Evolutionary conservation across 306 rosid genomes (phyloP), one percentile per base, ranked within the genome.

Genomic region (Vigna radiata): DNA sequence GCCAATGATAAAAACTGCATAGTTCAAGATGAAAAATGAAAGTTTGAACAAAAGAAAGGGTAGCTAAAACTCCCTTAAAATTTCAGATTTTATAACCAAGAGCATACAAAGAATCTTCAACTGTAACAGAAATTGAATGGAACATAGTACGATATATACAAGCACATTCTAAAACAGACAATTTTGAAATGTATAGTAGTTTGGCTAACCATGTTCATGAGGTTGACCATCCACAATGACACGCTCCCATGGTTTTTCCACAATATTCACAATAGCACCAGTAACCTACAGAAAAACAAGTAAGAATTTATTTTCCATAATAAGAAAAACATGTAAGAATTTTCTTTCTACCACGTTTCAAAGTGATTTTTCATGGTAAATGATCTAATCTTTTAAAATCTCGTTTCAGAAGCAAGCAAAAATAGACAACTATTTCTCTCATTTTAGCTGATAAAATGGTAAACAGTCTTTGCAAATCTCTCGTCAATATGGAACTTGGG

Each of bases 171-270:
- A 27, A 64, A 37, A 69, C 76, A 48, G 53, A 52, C 16, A 59
- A 79, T 14, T 74, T 55, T 36, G 23, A 43, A 68, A 4, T 9
- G 5, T 64, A 61, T 17, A 47, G 43, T 54, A 46, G 65, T 79
- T 71, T 77, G 70, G 83, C 99, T 86, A 69, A 95, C 99, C 96
- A 71, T 95, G 99, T 25, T 86, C 73, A 83, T 95, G 99, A 53
- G 85, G 88, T 81, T 88, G 91, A 72, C 97, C 97, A 76, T 89
- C 89, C 54, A 91, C 59, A 68, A 19, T 56, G 53, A 86, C 86
- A 70, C 97, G 97, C 78, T 92, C 97, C 99, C 99, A 95, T 9
- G 99, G 96, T 82, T 90, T 95, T 87, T 92, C 96, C 78, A 88
- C 92, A 68, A 95, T 95, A 55, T 82, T 92, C 56, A 92, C 89